A percentile compares a stretch with the other conserved stretches of the same genome.
Conservation (phyloP, 2,329 filamentous ascomycete species). For the Sporothrix pseudoabietina region DNA sequence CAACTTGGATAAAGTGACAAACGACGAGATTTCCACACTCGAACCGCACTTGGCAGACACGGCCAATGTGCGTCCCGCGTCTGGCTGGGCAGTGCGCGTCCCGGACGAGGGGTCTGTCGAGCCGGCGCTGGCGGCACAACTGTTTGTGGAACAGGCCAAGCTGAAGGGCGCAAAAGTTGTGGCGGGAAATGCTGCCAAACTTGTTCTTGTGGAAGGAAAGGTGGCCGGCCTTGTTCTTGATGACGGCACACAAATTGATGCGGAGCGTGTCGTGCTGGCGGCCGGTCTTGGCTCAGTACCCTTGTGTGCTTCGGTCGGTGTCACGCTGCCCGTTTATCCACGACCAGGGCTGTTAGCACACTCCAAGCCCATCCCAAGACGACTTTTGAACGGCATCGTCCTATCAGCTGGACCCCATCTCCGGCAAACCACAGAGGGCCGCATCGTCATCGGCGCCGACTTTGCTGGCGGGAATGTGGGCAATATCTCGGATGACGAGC, state of each 20-base stretch:
- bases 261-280: conserved; percentile 41
- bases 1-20: conserved; percentile 35
- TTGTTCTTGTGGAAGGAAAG: conserved; percentile 31
- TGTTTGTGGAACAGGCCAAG: conserved; percentile 21
- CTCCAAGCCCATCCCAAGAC: conserved; percentile 36
- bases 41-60: conserved; percentile 33
- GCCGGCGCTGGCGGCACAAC: conserved; percentile 37
- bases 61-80: conserved; percentile 27
- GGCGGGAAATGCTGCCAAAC: neutral
- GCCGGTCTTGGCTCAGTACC: conserved; percentile 39
- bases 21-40: conserved; percentile 28
- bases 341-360: conserved; percentile 40
- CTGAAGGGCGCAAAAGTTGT: neutral
- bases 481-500: conserved; percentile 30
- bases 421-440: conserved; percentile 40
- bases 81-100: conserved; percentile 35
- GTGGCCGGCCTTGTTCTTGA: conserved; percentile 33
- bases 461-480: conserved; percentile 34
- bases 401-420: conserved; percentile 38
- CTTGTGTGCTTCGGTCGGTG: conserved; percentile 37
- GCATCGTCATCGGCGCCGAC: conserved; percentile 37
- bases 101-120: conserved; percentile 40
- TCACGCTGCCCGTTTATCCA: conserved; percentile 37
- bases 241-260: conserved; percentile 26
- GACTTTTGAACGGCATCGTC: conserved; percentile 36